These are phyloP conservation scores for Anastatica hierochuntica DNA, from an alignment of 345 rosid genomes.

Conservation along the genomic window DNA sequence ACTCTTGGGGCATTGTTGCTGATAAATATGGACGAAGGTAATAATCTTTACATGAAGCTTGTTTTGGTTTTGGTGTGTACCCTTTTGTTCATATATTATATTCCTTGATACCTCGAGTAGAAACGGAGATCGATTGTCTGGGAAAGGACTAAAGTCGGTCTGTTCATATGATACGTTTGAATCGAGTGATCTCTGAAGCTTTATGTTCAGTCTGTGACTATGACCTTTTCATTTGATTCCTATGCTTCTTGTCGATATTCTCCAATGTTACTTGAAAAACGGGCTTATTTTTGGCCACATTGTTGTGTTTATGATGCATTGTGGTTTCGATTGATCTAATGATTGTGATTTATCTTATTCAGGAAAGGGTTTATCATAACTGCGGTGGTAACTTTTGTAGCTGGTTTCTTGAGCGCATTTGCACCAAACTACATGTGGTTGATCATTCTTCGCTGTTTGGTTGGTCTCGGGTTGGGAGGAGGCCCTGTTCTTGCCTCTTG, in stretches of 20 bases:
- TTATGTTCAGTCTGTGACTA: not conserved
- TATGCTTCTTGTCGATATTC: slow-evolving; percentile 1
- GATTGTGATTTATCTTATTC: slow-evolving; percentile 19
- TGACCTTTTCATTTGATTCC: slow-evolving; percentile 1
- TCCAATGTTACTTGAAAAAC: not conserved
- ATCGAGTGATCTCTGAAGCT: not conserved
- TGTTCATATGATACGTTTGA: not conserved
- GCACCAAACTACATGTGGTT: slow-evolving; percentile 54
- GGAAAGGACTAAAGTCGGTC: not conserved
- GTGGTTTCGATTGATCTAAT: slow-evolving; percentile 11
- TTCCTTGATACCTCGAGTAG: not conserved
- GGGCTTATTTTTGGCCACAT: not conserved
- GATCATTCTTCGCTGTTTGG: slow-evolving; percentile 55
- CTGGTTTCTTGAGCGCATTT: slow-evolving; percentile 78
- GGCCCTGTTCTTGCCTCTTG: slow-evolving; percentile 86
- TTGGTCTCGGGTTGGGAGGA: slow-evolving; percentile 92
- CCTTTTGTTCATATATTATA: not conserved
- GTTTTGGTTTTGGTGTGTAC: not conserved
- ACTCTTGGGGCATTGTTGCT: slow-evolving; percentile 81
- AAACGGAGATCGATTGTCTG: not conserved
- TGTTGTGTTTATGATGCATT: too few species aligned
- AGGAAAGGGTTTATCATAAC: slow-evolving; percentile 88
- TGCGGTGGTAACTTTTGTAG: slow-evolving; percentile 57
- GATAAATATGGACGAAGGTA: slow-evolving; percentile 84
- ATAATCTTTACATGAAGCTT: not conserved